Conservation (phyloP, 768 basidiomycete genomes). For the Suillus fuscotomentosus region DNA sequence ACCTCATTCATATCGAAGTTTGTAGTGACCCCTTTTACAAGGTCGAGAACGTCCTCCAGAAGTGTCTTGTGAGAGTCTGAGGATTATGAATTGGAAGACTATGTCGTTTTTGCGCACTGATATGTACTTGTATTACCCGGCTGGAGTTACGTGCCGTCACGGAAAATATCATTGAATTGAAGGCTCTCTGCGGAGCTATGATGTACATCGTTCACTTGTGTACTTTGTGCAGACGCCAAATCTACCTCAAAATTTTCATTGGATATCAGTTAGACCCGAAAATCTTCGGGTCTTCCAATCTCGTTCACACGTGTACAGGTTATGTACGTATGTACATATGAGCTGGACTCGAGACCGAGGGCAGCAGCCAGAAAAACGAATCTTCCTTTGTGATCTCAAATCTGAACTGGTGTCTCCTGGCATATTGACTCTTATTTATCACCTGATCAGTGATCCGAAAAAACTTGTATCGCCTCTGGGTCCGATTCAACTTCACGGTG, state of each 20-base stretch:
- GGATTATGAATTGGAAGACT: background rate
- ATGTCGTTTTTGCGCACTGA: background rate
- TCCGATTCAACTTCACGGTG: too few species aligned
- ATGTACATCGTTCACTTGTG: background rate
- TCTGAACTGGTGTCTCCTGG: too few species aligned
- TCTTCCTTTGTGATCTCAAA: background rate
- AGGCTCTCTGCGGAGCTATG: background rate
- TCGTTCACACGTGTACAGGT: background rate
- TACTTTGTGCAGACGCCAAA: background rate
- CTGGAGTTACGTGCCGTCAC: background rate
- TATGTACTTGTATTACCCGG: background rate
- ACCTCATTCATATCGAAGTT: background rate
- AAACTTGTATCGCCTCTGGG: background rate
- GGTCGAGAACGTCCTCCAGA: background rate
- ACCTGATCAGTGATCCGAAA: background rate
- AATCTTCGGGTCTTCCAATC: background rate
- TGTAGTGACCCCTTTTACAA: background rate
- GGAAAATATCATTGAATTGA: background rate
- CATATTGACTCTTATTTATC: too few species aligned
- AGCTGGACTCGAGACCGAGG: background rate
- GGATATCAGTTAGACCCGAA: background rate
- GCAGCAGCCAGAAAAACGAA: background rate
- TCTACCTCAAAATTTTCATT: background rate
- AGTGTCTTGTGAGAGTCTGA: background rate
- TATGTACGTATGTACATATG: background rate